Evolutionary conservation across 305 asterid genomes (phyloP).

Genomic region (Fraxinus xanthoxyloides): DNA sequence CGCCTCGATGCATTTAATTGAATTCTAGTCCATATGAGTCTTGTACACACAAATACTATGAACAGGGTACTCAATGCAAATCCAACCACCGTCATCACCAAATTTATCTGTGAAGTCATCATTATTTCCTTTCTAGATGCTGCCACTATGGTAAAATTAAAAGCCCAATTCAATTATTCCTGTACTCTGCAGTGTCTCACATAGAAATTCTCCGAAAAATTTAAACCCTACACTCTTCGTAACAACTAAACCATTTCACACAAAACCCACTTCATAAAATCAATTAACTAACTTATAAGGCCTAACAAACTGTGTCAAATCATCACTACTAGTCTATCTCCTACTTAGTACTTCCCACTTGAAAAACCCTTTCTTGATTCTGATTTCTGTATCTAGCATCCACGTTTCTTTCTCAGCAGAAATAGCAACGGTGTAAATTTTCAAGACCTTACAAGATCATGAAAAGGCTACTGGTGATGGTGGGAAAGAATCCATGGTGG

Average conservation of each 20-base stretch:
- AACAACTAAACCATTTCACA: constrained; percentile 26
- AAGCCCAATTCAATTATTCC: constrained; percentile 14
- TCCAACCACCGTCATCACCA: constrained; percentile 95
- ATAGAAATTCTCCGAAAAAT: constrained; percentile 26
- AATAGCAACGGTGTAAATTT: background rate
- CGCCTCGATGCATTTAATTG: constrained; percentile 55
- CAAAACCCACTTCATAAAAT: constrained; percentile 6
- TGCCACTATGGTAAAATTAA: constrained; percentile 14
- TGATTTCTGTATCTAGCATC: background rate
- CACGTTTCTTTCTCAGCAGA: background rate
- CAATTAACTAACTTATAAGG: constrained; percentile 4
- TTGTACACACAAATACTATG: constrained; percentile 82
- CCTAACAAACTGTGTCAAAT: constrained; percentile 12
- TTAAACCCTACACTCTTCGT: constrained; percentile 30
- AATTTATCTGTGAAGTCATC: constrained; percentile 65
- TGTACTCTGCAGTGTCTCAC: constrained; percentile 25
- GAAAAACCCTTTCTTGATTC: background rate
- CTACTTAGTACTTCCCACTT: background rate
- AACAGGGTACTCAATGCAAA: constrained; percentile 74
- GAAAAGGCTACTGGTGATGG: constrained; percentile 25
- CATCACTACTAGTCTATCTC: constrained; percentile 13
- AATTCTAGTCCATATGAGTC: constrained; percentile 88
- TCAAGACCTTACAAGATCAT: constrained; percentile 15
- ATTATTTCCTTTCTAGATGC: constrained; percentile 19
- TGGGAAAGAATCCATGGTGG: constrained; percentile 38